Percentiles rank a stretch among this genome's conserved stretches.
These are phyloP conservation scores for Trichocladium uniseriatum DNA, from an alignment of 495 filamentous ascomycete genomes.

Conservation along the genomic window DNA sequence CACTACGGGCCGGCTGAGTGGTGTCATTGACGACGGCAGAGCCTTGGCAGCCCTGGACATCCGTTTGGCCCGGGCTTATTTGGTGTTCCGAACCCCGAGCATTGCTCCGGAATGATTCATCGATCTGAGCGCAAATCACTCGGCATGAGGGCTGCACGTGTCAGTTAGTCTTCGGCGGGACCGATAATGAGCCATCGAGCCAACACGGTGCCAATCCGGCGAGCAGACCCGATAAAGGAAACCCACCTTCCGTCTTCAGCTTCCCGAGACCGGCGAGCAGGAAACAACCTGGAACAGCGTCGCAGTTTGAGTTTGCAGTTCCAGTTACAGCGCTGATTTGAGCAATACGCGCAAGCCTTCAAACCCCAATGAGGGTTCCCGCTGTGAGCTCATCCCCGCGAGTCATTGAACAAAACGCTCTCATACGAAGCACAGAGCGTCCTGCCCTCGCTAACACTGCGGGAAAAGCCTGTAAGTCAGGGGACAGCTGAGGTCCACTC, in stretches of 20 bases:
- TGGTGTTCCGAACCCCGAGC: slow-evolving; percentile 1
- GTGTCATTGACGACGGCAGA: not conserved
- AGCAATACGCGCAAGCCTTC: not conserved
- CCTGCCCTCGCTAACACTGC: too few relatives aligned
- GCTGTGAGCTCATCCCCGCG: not conserved
- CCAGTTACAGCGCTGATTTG: too few relatives aligned
- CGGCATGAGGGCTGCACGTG: too few relatives aligned
- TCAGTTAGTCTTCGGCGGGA: too few relatives aligned
- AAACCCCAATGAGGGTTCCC: not conserved
- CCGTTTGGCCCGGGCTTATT: not conserved
- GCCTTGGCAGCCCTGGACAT: not conserved
- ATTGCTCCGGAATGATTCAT: not conserved
- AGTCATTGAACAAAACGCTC: slow-evolving; percentile 4
- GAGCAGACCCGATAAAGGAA: not conserved
- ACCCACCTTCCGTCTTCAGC: not conserved
- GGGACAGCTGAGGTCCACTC: slow-evolving; percentile 2
- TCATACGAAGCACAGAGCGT: too few relatives aligned
- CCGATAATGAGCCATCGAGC: too few relatives aligned
- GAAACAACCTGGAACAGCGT: too few relatives aligned
- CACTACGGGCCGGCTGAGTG: not conserved
- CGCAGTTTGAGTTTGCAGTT: too few relatives aligned
- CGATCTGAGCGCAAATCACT: too few relatives aligned
- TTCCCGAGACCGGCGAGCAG: not conserved
- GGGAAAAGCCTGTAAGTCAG: slow-evolving; percentile 9
- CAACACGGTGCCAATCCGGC: too few relatives aligned